phyloP scores from a whole-genome alignment of 2,329 filamentous ascomycete genomes.

The Ascochyta lentis region DNA sequence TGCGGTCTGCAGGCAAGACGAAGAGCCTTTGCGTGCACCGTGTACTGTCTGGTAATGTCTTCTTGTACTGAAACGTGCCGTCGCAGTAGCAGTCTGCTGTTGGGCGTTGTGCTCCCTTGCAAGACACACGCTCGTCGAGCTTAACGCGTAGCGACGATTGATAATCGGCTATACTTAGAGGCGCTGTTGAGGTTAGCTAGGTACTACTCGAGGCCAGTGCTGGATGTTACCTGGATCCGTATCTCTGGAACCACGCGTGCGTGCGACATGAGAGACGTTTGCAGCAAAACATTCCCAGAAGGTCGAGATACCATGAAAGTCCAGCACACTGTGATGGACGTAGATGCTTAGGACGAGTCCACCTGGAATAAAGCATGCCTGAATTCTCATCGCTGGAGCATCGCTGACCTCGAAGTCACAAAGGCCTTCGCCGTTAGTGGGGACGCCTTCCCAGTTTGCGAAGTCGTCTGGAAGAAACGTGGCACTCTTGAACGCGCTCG shows the following conservation, averaged over 20 bases:
- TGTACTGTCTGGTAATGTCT: constrained; percentile 34
- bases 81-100: constrained; percentile 39
- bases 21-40: constrained; percentile 38
- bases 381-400: constrained; percentile 39
- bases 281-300: constrained; percentile 37
- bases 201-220: neutral
- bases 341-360: constrained; percentile 46
- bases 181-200: constrained; percentile 26
- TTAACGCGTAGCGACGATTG: constrained; percentile 31
- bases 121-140: constrained; percentile 30
- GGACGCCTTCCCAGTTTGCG: constrained; percentile 33
- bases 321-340: constrained; percentile 41
- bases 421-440: constrained; percentile 37
- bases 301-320: constrained; percentile 39
- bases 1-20: constrained; percentile 35
- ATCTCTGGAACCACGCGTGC: constrained; percentile 20
- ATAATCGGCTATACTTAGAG: constrained; percentile 28
- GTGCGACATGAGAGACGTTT: constrained; percentile 31
- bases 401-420: constrained; percentile 33
- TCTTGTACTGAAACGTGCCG: constrained; percentile 32
- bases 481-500: constrained; percentile 37
- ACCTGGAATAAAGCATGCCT: constrained; percentile 46
- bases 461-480: constrained; percentile 43
- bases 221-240: constrained; percentile 22
- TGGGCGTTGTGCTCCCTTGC: constrained; percentile 10